phyloP scores from a whole-genome alignment of 495 filamentous ascomycete species.

The Penicillium paxilli region DNA sequence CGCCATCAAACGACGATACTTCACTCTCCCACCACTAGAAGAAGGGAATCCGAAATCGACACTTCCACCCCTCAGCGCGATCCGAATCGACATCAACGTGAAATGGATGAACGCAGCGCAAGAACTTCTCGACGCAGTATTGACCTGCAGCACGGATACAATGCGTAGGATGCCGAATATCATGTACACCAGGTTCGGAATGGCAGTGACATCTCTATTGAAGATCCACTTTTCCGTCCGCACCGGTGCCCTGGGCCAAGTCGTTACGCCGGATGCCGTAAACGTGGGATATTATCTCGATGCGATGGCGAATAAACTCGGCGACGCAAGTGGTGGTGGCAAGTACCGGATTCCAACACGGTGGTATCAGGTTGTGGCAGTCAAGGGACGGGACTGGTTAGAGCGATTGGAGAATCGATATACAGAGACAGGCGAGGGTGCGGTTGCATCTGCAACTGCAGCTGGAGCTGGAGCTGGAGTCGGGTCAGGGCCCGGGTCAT shows the following conservation, averaged over 20 bases:
- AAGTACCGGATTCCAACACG: slow-evolving; percentile 41
- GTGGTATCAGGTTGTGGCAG: slow-evolving; percentile 38
- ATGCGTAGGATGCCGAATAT: slow-evolving; percentile 48
- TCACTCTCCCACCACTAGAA: slow-evolving; percentile 39
- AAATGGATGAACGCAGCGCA: slow-evolving; percentile 52
- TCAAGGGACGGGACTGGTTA: slow-evolving; percentile 39
- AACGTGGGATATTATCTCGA: slow-evolving; percentile 49
- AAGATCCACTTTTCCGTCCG: slow-evolving; percentile 52
- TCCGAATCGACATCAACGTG: slow-evolving; percentile 49
- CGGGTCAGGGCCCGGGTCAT: neutral
- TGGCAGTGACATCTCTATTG: slow-evolving; percentile 46
- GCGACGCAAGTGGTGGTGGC: slow-evolving; percentile 37
- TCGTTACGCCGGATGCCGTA: slow-evolving; percentile 41
- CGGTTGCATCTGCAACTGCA: too few species aligned
- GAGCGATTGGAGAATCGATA: slow-evolving; percentile 33
- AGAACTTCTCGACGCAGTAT: slow-evolving; percentile 44
- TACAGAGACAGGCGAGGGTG: neutral
- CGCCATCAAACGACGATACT: slow-evolving; percentile 37
- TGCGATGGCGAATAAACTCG: slow-evolving; percentile 34
- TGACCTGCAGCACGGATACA: slow-evolving; percentile 37
- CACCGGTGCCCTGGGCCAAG: slow-evolving; percentile 41
- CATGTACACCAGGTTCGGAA: slow-evolving; percentile 44
- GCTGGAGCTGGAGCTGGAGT: neutral
- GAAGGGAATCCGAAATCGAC: slow-evolving; percentile 23
- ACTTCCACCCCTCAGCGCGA: slow-evolving; percentile 33